Evolutionary conservation across 352 stramenopile genomes (phyloP).

Genomic region (Pseudoperonospora humuli): DNA sequence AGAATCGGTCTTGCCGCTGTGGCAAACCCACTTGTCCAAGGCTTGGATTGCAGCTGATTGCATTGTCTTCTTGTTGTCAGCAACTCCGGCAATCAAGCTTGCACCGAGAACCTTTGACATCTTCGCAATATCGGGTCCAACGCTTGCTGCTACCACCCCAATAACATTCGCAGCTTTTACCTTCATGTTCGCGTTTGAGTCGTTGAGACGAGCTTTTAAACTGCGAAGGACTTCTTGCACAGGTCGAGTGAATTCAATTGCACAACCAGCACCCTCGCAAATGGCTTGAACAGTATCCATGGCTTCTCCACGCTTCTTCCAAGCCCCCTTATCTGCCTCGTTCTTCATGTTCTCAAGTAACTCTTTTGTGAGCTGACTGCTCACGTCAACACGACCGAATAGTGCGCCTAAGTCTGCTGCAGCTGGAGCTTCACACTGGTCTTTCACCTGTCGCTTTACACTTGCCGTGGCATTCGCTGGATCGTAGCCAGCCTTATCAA

Average conservation of each 20-base stretch:
- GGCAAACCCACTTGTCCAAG: conserved; percentile 78
- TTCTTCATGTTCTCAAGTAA: conserved; percentile 82
- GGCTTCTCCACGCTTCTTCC: conserved; percentile 76
- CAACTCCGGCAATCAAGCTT: conserved; percentile 60
- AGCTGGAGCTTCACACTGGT: conserved; percentile 44
- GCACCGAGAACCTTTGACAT: conserved; percentile 75
- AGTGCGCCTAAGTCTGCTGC: conserved; percentile 38
- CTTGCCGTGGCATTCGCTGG: conserved; percentile 41
- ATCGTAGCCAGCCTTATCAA: conserved; percentile 77
- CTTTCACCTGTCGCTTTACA: conserved; percentile 64
- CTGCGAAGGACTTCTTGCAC: conserved; percentile 70
- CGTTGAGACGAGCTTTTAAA: conserved; percentile 69
- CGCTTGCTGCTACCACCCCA: conserved; percentile 58
- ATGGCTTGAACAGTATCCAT: conserved; percentile 77
- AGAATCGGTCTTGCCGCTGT: conserved; percentile 57
- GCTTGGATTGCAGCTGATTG: conserved; percentile 66
- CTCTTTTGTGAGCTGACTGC: conserved; percentile 76
- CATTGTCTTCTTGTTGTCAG: conserved; percentile 88
- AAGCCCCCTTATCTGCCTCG: conserved; percentile 76
- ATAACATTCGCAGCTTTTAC: conserved; percentile 82
- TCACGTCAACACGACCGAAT: conserved; percentile 75
- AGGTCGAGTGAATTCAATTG: conserved; percentile 78
- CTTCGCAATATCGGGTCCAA: conserved; percentile 69
- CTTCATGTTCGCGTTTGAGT: conserved; percentile 85
- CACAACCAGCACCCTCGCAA: conserved; percentile 62